These are phyloP conservation scores for Aquilaria agallochum DNA, from an alignment of 441 rosid genomes.

Conservation along the genomic window DNA sequence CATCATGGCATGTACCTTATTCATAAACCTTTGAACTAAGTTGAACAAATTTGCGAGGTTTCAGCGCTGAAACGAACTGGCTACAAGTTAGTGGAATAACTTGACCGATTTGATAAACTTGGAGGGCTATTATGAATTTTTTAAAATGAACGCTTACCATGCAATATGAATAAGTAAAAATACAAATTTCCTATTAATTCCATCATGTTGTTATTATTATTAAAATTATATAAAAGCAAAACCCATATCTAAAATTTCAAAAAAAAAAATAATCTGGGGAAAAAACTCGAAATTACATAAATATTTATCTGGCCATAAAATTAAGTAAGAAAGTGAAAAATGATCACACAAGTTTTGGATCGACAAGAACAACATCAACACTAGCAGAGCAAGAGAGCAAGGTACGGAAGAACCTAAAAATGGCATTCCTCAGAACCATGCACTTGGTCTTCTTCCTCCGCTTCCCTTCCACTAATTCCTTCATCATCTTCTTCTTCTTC, in stretches of 20 bases:
- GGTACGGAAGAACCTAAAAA: constrained; percentile 65
- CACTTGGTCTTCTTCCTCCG: constrained; percentile 33
- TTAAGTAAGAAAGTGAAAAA: neutral
- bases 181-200: no score
- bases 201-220: no score
- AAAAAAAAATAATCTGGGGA: neutral
- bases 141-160: no score
- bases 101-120: no score
- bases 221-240: constrained; percentile 5
- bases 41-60: no score
- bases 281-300: neutral
- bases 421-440: constrained; percentile 41
- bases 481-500: constrained; percentile 21
- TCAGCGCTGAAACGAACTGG: no score
- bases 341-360: constrained; percentile 18
- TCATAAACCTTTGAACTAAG: no score
- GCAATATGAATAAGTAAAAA: no score
- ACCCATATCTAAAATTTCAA: neutral
- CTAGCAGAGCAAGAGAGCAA: constrained; percentile 68
- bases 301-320: no score
- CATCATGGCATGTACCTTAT: no score
- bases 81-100: no score
- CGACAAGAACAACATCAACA: constrained; percentile 72
- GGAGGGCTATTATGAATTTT: no score
- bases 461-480: constrained; percentile 9